A percentile compares a stretch with the other conserved stretches of the same genome.
Conservation (phyloP, 257 asterid genomes). For the Cruciata laevipes region DNA sequence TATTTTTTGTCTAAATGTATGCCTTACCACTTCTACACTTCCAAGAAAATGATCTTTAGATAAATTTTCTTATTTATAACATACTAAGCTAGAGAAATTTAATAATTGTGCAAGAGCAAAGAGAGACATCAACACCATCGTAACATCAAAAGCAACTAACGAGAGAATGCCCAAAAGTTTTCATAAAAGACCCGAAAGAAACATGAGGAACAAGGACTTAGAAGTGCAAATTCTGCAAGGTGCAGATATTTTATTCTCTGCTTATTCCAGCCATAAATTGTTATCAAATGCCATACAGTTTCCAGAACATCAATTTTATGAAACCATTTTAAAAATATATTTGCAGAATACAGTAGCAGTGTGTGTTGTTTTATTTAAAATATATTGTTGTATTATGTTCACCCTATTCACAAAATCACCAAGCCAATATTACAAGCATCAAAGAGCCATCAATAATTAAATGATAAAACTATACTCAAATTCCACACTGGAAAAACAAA, state of each 20-base stretch:
- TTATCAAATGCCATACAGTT: neutral
- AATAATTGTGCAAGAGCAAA: neutral
- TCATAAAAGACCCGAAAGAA: neutral
- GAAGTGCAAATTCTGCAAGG: neutral
- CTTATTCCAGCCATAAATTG: neutral
- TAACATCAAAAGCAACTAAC: neutral
- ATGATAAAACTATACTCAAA: neutral
- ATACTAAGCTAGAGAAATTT: neutral
- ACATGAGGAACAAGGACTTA: neutral
- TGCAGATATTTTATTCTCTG: neutral
- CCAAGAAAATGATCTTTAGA: too few species aligned
- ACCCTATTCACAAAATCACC: neutral
- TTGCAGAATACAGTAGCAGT: neutral
- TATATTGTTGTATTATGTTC: neutral
- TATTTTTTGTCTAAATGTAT: too few species aligned
- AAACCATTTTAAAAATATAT: neutral
- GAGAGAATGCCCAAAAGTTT: neutral
- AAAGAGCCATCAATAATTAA: neutral
- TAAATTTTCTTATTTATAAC: too few species aligned
- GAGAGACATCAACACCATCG: too few species aligned
- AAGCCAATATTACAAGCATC: neutral
- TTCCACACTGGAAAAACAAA: neutral
- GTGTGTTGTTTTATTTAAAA: neutral
- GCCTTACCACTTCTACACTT: neutral
- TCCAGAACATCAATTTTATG: neutral